Conservation (phyloP, 2,329 filamentous ascomycete species). For the Xylogone sp. region DNA sequence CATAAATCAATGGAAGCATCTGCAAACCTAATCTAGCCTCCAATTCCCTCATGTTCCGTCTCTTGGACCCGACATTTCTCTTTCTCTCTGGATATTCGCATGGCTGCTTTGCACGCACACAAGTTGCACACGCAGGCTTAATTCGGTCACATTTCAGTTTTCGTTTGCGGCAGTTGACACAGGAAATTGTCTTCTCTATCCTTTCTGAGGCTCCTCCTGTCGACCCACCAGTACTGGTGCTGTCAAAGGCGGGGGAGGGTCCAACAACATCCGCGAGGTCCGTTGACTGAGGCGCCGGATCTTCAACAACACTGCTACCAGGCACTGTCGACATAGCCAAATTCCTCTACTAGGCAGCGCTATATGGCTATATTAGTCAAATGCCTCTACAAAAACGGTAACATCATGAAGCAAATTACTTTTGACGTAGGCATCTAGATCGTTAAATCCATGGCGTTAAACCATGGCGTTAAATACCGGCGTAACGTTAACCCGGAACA, state of each 20-base stretch:
- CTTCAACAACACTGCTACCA: not conserved
- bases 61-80: conserved; percentile 82
- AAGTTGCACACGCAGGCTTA: conserved; percentile 77
- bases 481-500: not conserved
- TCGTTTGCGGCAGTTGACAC: conserved; percentile 75
- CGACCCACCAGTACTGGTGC: not conserved
- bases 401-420: not conserved
- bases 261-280: too few species aligned
- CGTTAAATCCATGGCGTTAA: not conserved
- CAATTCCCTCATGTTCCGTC: conserved; percentile 85
- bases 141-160: conserved; percentile 85
- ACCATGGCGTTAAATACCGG: not conserved
- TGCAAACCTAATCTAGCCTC: conserved; percentile 77
- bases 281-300: too few species aligned
- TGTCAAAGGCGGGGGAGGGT: too few species aligned
- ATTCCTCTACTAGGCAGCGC: not conserved
- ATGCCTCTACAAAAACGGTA: not conserved
- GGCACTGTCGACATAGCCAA: not conserved
- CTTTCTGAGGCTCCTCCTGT: conserved; percentile 8
- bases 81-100: conserved; percentile 88
- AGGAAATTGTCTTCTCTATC: conserved; percentile 62
- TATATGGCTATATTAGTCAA: not conserved
- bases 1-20: conserved; percentile 1
- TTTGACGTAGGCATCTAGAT: not conserved
- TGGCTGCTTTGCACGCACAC: conserved; percentile 67